Evolutionary conservation across 352 stramenopile genomes (phyloP).

Genomic region (Phytopythium cucurbitacearum): DNA sequence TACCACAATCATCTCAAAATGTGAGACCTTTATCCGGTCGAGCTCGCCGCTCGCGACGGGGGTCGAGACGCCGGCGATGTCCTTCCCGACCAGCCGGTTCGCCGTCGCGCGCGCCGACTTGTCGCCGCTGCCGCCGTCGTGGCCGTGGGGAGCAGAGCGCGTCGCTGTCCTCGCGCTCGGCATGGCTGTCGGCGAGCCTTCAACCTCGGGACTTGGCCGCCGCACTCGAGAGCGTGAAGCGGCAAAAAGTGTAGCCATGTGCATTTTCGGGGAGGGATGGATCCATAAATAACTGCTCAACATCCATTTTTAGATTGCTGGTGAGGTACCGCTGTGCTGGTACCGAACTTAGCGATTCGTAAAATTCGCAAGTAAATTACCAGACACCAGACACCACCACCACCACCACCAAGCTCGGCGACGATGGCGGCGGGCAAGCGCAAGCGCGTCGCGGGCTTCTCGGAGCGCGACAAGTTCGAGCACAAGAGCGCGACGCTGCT

Average conservation of each 20-base stretch:
- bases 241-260: constrained; percentile 13
- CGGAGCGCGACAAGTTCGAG: constrained; percentile 56
- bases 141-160: constrained; percentile 3
- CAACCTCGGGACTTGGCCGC: neutral
- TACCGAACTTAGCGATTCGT: too few species aligned
- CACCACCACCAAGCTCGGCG: neutral
- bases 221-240: neutral
- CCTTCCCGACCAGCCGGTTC: constrained; percentile 47
- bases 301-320: constrained; percentile 9
- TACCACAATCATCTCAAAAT: neutral
- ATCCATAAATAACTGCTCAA: too few species aligned
- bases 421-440: constrained; percentile 33
- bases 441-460: constrained; percentile 43
- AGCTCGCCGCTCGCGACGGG: constrained; percentile 30
- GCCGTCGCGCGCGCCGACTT: constrained; percentile 20
- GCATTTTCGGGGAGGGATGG: too few species aligned
- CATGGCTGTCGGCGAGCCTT: neutral
- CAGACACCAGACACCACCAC: constrained; percentile 5
- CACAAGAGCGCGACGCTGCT: constrained; percentile 69
- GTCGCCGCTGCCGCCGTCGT: neutral
- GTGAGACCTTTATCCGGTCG: constrained; percentile 40
- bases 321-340: constrained; percentile 6
- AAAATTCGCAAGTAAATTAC: neutral
- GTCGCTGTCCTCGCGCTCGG: neutral
- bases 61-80: constrained; percentile 48